Evolutionary conservation across 768 basidiomycete species (phyloP).

Genomic region (Amanita fuliginea): DNA sequence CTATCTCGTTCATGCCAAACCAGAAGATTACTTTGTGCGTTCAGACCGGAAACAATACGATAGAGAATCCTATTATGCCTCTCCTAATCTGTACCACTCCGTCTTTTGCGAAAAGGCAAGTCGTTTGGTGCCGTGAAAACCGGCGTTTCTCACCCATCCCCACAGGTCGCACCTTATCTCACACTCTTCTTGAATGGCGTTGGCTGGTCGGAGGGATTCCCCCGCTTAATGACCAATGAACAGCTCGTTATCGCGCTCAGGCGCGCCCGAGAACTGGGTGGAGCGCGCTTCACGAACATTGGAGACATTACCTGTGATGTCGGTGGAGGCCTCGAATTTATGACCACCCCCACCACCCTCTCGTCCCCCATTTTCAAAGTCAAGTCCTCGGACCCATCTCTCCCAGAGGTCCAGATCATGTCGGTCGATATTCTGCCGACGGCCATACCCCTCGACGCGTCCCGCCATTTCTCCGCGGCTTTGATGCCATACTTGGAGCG

Average conservation of each 20-base stretch:
- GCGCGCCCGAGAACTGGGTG: constrained; percentile 37
- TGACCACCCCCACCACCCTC: constrained; percentile 67
- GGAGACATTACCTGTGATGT: constrained; percentile 89
- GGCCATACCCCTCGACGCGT: constrained; percentile 74
- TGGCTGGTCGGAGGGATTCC: constrained; percentile 73
- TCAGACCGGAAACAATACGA: constrained; percentile 45
- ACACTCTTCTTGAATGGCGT: constrained; percentile 80
- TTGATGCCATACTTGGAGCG: constrained; percentile 59
- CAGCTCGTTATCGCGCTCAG: constrained; percentile 43
- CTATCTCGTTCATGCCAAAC: constrained; percentile 64
- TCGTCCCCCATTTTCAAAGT: constrained; percentile 59
- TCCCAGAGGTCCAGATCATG: constrained; percentile 67
- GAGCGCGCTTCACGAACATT: constrained; percentile 54
- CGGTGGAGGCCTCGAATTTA: constrained; percentile 83
- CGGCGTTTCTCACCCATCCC: background rate
- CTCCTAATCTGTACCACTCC: constrained; percentile 55
- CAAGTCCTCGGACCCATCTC: constrained; percentile 27
- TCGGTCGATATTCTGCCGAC: constrained; percentile 88
- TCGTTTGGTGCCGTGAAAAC: background rate
- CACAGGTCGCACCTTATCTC: constrained; percentile 73
- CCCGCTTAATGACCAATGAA: constrained; percentile 63
- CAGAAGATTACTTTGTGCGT: constrained; percentile 60
- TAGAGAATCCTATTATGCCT: constrained; percentile 61
- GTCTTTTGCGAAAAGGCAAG: constrained; percentile 57
- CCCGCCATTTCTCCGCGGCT: constrained; percentile 57